Base-by-base conservation (phyloP, 2,329 filamentous ascomycete species). In the Trichoderma koningiopsis region DNA sequence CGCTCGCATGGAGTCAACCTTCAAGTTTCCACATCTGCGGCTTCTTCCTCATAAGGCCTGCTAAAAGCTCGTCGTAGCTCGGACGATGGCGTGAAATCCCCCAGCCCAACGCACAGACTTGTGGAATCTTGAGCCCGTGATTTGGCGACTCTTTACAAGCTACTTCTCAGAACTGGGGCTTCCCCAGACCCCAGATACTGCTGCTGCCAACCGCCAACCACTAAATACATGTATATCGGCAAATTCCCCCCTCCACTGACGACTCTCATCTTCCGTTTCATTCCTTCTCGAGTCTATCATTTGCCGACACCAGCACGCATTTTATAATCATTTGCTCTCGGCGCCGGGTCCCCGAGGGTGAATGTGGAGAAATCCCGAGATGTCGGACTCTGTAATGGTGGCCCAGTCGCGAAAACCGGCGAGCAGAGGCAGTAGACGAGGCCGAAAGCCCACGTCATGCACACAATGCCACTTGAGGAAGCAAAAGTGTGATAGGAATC, bases 361-460 rank as follows among this genome's bases (percentile, higher is more conserved):
- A 33, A 66, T 57, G 62, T 57, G 62, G 49, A 56, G 49, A 55
- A 43, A 31, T 37, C 22, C 33, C 49, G 35, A 65, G 24, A 65
- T 65, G 62, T 24, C 62, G 52, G 62, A 65, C 62, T 13, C 27
- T 65, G 22, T 65, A 33, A 35, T 56, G 35, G 35, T 56, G 35
- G 62, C 33, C 22, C 62, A 43, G 31, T 52, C 35, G 49, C 43
- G 24, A 33, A 65, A 65, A 24, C 35, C 52, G 62, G 49, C 24
- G 1, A 33, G 33, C 19, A 65, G 62, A 65, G 62, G 62, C 35
- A 56, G 61, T 49, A 56, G 35, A 56, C 33, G 62, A 65, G 62
- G 62, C 52, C 62, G 62, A 52, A 65, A 65, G 22, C 62, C 62
- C 62, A 65, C 62, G 10, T 65, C 62, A 27, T 65, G 62, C 29